Evolutionary conservation across 225 moss, liverwort and hornwort species (phyloP).

Genomic region (Lunularia cruciata): DNA sequence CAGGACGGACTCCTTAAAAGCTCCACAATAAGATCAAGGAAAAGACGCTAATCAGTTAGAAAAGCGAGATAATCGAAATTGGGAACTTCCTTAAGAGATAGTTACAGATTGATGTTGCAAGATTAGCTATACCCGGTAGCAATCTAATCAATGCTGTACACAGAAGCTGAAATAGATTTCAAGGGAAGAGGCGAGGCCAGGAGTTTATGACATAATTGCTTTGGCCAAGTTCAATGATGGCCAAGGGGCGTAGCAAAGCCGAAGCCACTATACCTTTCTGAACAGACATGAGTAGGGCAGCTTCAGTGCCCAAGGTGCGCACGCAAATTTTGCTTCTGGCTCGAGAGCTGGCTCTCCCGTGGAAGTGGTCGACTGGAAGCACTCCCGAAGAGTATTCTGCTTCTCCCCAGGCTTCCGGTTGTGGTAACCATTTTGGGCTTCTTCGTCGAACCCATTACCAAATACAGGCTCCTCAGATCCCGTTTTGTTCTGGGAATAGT

Average conservation of each 20-base stretch:
- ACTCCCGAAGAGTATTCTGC: slow-evolving; percentile 9
- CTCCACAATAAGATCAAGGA: too few relatives aligned
- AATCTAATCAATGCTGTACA: too few relatives aligned
- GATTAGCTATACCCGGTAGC: too few relatives aligned
- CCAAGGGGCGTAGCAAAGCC: too few relatives aligned
- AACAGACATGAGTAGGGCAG: slow-evolving; percentile 25
- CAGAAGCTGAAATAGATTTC: too few relatives aligned
- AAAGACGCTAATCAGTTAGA: neutral
- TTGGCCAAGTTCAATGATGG: too few relatives aligned
- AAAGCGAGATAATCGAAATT: neutral
- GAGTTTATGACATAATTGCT: too few relatives aligned
- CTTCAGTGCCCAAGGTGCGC: neutral
- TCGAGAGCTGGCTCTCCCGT: neutral
- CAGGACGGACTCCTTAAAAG: too few relatives aligned
- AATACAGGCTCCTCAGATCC: neutral
- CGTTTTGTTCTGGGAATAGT: neutral
- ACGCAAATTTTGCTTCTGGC: neutral
- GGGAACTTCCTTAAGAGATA: too few relatives aligned
- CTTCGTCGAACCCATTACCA: slow-evolving; percentile 1
- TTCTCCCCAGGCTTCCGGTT: neutral
- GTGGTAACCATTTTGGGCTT: slow-evolving; percentile 3
- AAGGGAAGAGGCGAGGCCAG: too few relatives aligned
- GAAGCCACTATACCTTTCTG: slow-evolving; percentile 28
- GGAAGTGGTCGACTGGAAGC: slow-evolving; percentile 10
- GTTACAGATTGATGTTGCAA: too few relatives aligned